These are phyloP conservation scores for Solanum ossicruentum DNA, from an alignment of 257 asterid genomes.

Conservation along the genomic window DNA sequence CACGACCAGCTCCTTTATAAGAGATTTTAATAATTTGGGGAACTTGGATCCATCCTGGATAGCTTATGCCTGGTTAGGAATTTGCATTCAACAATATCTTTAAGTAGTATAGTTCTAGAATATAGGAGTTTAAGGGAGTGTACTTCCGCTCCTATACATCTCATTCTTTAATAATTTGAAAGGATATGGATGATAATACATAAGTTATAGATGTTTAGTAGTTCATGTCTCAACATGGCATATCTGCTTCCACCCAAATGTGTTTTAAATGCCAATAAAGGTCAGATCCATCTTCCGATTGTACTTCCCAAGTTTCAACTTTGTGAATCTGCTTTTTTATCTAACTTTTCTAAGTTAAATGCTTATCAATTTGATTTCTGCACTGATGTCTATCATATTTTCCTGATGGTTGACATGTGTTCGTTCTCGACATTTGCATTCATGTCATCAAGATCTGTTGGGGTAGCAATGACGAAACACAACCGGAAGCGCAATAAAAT, in stretches of 20 bases:
- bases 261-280: constrained; percentile 91
- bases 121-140: background rate
- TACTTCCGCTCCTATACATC: background rate
- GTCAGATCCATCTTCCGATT: constrained; percentile 10
- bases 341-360: background rate
- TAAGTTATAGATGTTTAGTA: background rate
- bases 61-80: background rate
- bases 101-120: background rate
- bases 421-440: background rate
- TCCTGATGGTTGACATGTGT: background rate
- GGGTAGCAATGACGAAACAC: too few relatives aligned
- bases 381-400: background rate
- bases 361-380: background rate
- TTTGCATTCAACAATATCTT: background rate
- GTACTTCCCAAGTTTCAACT: background rate
- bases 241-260: constrained; percentile 89
- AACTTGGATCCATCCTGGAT: background rate
- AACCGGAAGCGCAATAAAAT: too few relatives aligned
- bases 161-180: background rate
- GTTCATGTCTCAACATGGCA: constrained; percentile 53
- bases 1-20: background rate
- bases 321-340: background rate
- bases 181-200: background rate
- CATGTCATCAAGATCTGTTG: background rate
- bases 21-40: background rate